Evolutionary conservation across 1,139 yeast species (phyloP), one percentile per base, ranked within the genome.

Genomic region (Yamadazyma jaroonii): DNA sequence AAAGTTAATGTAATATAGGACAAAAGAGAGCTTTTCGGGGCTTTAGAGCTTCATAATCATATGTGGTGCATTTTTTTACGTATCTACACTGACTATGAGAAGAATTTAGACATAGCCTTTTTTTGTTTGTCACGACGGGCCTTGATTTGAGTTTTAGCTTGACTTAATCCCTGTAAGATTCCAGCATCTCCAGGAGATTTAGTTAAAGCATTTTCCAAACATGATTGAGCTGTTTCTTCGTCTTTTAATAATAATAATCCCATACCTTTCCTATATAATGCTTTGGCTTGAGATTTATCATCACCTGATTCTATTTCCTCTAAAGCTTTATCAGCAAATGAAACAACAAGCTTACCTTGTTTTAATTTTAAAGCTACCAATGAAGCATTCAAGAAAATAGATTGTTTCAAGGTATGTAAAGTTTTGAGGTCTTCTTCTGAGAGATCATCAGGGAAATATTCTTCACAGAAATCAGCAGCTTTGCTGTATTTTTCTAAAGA

Each of bases 101-200:
- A 90, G 69, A 90, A 84, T 60, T 87, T 89, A 36, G 94, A 67
- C 71, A 87, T 81, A 2, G 96, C 92, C 51, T 85, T 86, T 67
- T 81, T 85, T 58, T 89, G 89, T 57, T 81, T 81, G 34, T 81
- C 81, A 40, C 67, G 72, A 46, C 87, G 75, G 21, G 65, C 64
- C 47, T 77, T 76, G 38, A 79, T 66, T 29, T 66, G 56, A 34
- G 61, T 60, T 56, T 78, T 79, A 28, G 86, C 82, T 35, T 80
- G 84, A 17, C 66, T 61, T 34, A 89, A 70, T 25, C 90, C 92
- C 47, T 77, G 77, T 38, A 69, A 50, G 41, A 90, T 83, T 8
- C 85, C 96, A 2, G 77, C 79, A 55, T 92, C 98, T 27, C 68
- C 67, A 24, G 95, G 96, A 38, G 83, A 77, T 34, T 76, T 59